These are phyloP conservation scores for Paralagenidium karlingii DNA, from an alignment of 352 stramenopile genomes.

Conservation along the genomic window DNA sequence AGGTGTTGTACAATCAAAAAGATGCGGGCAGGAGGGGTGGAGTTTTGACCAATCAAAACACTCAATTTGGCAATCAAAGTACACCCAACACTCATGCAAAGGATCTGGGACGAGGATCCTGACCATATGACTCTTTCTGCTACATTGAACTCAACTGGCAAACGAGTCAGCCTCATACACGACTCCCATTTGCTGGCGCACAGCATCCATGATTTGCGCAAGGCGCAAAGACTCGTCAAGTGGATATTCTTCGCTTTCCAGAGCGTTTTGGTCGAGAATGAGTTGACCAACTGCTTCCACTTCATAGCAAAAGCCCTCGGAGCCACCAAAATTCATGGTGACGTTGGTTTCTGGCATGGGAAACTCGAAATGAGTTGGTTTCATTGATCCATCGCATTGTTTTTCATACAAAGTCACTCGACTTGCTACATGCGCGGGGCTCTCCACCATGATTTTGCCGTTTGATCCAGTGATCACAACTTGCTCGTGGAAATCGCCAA, in stretches of 20 bases:
- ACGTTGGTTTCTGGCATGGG: slow-evolving; percentile 14
- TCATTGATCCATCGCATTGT: slow-evolving; percentile 2
- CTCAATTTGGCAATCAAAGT: no score
- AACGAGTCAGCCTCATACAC: slow-evolving; percentile 40
- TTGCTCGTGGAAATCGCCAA: slow-evolving; percentile 43
- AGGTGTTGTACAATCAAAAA: no score
- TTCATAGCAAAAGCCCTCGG: slow-evolving; percentile 71
- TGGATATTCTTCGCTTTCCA: slow-evolving; percentile 38
- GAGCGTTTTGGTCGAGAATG: slow-evolving; percentile 17
- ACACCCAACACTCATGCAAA: no score
- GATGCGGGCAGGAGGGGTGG: no score
- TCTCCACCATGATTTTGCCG: slow-evolving; percentile 46
- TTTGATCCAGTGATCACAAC: slow-evolving; percentile 66
- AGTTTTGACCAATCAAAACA: no score
- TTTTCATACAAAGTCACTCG: slow-evolving; percentile 25
- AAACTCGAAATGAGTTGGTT: slow-evolving; percentile 17
- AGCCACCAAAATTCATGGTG: slow-evolving; percentile 45
- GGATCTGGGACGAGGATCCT: no score
- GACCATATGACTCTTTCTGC: no score
- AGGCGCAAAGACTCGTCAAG: slow-evolving; percentile 50
- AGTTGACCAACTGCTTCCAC: slow-evolving; percentile 57
- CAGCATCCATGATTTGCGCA: slow-evolving; percentile 54
- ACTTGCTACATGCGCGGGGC: slow-evolving; percentile 40
- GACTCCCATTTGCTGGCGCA: slow-evolving; percentile 44
- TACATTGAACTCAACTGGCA: no score